Conservation (phyloP, 805 yeast genomes). For the Hanseniaspora thailandica region DNA sequence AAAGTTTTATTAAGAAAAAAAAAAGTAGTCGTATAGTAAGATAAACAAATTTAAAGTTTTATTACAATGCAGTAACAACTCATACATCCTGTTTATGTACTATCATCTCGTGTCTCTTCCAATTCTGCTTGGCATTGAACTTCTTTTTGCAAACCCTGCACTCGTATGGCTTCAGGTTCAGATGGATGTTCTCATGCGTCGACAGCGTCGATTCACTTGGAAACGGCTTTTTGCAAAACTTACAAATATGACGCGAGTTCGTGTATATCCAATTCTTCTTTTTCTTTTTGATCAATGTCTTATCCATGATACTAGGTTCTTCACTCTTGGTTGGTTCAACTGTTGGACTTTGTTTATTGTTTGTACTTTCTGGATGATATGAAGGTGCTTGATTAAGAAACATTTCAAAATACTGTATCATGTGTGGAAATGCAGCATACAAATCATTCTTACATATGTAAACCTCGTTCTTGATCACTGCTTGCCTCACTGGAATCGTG, state of each 20-base stretch:
- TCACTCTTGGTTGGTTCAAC: neutral
- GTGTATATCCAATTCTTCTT: neutral
- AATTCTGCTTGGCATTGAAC: slow-evolving; percentile 35
- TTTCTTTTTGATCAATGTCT: neutral
- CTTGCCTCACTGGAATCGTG: neutral
- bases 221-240: neutral
- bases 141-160: slow-evolving; percentile 62
- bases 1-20: no score
- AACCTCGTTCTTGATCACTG: neutral
- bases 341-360: no score
- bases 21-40: no score
- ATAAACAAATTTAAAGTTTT: no score
- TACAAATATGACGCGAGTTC: neutral
- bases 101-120: slow-evolving; percentile 23
- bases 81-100: neutral
- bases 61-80: no score
- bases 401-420: neutral
- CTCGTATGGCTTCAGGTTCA: slow-evolving; percentile 79
- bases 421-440: neutral
- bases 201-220: slow-evolving; percentile 34
- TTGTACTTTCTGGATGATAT: neutral
- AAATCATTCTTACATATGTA: neutral
- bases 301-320: neutral
- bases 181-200: slow-evolving; percentile 71
- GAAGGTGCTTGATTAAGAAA: neutral